Base-by-base conservation (phyloP, 768 basidiomycete species). In the Mycena floridula region DNA sequence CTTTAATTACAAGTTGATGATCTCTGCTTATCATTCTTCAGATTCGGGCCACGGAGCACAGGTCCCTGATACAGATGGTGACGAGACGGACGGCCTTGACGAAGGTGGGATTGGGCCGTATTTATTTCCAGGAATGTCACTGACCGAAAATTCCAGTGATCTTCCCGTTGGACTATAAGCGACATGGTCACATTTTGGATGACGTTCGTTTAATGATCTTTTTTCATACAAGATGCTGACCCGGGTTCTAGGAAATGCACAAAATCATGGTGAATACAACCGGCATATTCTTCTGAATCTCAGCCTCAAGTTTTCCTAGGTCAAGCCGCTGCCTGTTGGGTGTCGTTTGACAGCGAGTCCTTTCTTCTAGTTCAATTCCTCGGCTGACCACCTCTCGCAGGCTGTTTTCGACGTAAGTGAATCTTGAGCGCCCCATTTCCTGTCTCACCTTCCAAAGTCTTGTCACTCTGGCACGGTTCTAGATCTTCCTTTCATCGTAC, bases 1-100 rank as follows among this genome's bases (percentile, higher is more conserved):
- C 32, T 42, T 8, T 8, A 16, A 25, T 32, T 18, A 8, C 43
- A 40, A 25, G 20, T 44, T 23, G 13, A 7, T 21, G n/a, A 23
- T 35, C 40, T 32, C 26, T 42, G 24, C 22, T 37, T 20, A 3
- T 9, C 12, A 23, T 25, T 40, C 6, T 18, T 7, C 43, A 88
- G 86, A 90, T 63, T 95, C 93, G 1, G 95, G 94, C 0, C 94
- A 97, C 54, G 95, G 96, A n/a, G 95, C 93, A 8, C 93, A 94
- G 57, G 82, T 84, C 3, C 72, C 70, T 43, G 92, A 96, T 62
- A 48, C 64, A 2, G 74, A 89, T 51, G 88, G 87, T 3, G 89
- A 90, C 52, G 84, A 94, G 62, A 64, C 70, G 0, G 85, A 89
- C 53, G 92, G 91, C 6, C 76, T 67, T 43, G 89, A 93, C 50